Evolutionary conservation across 2,329 filamentous ascomycete species (phyloP).

Genomic region (Trichoderma arundinaceum): DNA sequence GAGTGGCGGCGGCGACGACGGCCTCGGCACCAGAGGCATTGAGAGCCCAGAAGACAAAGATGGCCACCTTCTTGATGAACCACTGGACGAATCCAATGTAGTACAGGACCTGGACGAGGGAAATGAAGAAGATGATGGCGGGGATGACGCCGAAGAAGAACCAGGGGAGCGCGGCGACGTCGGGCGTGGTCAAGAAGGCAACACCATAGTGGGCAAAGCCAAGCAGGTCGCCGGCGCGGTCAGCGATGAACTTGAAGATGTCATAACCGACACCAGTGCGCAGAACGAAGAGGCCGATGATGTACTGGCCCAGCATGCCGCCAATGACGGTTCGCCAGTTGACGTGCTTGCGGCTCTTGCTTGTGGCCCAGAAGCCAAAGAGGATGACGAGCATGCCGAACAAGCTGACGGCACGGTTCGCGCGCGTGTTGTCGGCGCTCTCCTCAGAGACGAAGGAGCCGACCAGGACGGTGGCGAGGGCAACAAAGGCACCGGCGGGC

Average conservation of each 20-base stretch:
- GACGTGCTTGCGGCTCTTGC: conserved; percentile 66
- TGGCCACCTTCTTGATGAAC: conserved; percentile 86
- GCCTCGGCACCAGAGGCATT: conserved; percentile 88
- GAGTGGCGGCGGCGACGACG: conserved; percentile 90
- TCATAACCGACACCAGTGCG: conserved; percentile 81
- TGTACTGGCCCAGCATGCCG: conserved; percentile 86
- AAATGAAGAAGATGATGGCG: conserved; percentile 94
- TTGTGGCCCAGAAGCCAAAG: conserved; percentile 70
- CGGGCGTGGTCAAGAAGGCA: conserved; percentile 62
- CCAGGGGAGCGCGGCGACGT: conserved; percentile 59
- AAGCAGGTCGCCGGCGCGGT: conserved; percentile 73
- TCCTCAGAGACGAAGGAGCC: conserved; percentile 78
- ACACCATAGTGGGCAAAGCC: conserved; percentile 77
- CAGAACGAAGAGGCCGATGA: conserved; percentile 87
- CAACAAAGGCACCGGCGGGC: conserved; percentile 65
- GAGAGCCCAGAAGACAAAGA: conserved; percentile 90
- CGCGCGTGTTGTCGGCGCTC: conserved; percentile 75
- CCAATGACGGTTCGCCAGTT: conserved; percentile 84
- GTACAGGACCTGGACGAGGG: conserved; percentile 86
- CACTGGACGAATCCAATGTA: conserved; percentile 83
- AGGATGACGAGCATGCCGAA: conserved; percentile 79
- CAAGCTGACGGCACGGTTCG: conserved; percentile 79
- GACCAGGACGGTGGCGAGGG: conserved; percentile 75
- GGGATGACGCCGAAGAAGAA: conserved; percentile 85
- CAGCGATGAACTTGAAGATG: conserved; percentile 89